Evolutionary conservation across 1,284 basidiomycete species (phyloP).

Genomic region (Ceratobasidium sp.): DNA sequence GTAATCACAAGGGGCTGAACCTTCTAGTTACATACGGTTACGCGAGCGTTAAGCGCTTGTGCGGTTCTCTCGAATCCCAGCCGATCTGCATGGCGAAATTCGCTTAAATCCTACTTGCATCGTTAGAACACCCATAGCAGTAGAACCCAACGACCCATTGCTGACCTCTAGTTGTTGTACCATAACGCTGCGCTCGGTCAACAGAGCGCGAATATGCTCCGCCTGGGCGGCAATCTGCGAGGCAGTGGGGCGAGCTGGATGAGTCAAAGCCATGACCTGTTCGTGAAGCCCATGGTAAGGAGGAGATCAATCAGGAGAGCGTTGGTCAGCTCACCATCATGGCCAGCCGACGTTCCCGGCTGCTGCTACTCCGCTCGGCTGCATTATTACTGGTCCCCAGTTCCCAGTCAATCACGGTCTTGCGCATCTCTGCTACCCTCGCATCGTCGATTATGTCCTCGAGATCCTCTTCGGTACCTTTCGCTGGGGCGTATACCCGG

Average conservation of each 20-base stretch:
- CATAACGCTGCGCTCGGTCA: constrained; percentile 39
- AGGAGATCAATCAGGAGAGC: background rate
- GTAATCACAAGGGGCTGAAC: background rate
- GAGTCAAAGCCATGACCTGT: constrained; percentile 42
- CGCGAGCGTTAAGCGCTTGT: constrained; percentile 42
- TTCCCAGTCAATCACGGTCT: constrained; percentile 29
- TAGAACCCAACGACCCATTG: background rate
- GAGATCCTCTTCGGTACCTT: constrained; percentile 6
- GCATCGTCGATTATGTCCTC: constrained; percentile 39
- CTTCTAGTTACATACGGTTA: constrained; percentile 12
- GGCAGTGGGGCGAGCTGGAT: constrained; percentile 33
- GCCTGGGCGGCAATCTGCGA: constrained; percentile 42
- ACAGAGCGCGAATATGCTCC: constrained; percentile 37
- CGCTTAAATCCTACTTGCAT: constrained; percentile 32
- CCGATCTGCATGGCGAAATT: constrained; percentile 42
- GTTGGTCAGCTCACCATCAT: constrained; percentile 26
- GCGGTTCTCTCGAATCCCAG: constrained; percentile 41
- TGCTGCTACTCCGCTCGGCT: background rate
- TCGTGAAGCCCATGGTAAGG: background rate
- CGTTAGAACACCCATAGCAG: background rate
- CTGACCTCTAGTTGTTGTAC: constrained; percentile 36
- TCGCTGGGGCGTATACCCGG: background rate
- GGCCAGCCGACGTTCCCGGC: constrained; percentile 10
- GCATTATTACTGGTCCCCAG: background rate
- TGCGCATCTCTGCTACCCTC: constrained; percentile 37